A percentile compares a stretch with the other conserved stretches of the same genome.
phyloP scores from a whole-genome alignment of 1,284 basidiomycete species.

The Ustilago cynodontis region DNA sequence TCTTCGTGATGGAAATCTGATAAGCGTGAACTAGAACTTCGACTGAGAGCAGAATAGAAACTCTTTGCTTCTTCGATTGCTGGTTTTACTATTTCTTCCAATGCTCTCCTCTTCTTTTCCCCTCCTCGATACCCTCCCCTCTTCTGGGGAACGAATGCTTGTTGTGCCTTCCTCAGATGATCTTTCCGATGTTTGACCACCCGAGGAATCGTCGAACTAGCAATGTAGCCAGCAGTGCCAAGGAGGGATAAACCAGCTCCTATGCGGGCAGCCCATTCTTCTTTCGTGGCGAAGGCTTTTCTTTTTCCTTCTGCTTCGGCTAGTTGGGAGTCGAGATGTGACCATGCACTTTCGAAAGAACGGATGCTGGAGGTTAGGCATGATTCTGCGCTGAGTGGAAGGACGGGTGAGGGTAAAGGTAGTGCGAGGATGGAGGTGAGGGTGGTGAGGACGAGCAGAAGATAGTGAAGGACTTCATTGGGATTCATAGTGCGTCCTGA shows the following conservation, averaged over 20 bases:
- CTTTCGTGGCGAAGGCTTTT: not conserved
- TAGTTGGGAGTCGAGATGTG: conserved; percentile 15
- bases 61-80: not conserved
- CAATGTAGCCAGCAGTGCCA: conserved; percentile 14
- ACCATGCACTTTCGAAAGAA: conserved; percentile 11
- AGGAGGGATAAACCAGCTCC: conserved; percentile 9
- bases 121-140: not conserved
- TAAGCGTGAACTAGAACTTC: conserved; percentile 6
- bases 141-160: too few species aligned
- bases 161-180: not conserved
- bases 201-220: conserved; percentile 9
- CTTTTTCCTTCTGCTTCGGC: not conserved
- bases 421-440: not conserved
- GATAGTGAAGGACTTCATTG: not conserved
- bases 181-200: not conserved
- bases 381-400: not conserved
- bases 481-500: not conserved
- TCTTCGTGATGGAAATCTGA: conserved; percentile 10
- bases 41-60: conserved; percentile 7
- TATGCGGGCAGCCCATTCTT: not conserved
- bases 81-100: not conserved
- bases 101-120: not conserved
- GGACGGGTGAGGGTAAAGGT: not conserved
- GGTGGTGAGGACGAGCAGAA: too few species aligned
- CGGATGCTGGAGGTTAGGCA: conserved; percentile 6